These are phyloP conservation scores for Lepidopterella palustris DNA, from an alignment of 495 filamentous ascomycete genomes.

Conservation along the genomic window DNA sequence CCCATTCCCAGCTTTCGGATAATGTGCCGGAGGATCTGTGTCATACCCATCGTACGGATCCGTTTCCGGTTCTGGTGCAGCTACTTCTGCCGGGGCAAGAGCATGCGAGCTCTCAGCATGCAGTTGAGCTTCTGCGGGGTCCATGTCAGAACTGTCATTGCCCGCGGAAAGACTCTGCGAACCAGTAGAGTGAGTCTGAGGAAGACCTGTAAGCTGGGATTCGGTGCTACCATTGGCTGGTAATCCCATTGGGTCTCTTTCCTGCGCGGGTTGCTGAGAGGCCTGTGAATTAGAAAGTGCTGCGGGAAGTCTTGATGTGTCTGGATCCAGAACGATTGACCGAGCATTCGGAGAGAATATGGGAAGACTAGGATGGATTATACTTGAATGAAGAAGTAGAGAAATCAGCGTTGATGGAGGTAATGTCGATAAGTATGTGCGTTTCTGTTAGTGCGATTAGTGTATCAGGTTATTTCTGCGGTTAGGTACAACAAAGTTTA, in stretches of 20 bases:
- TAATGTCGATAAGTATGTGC: slow-evolving; percentile 43
- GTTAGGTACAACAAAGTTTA: slow-evolving; percentile 2
- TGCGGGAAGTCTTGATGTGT: neutral
- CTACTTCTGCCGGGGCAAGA: neutral
- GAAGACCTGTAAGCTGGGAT: neutral
- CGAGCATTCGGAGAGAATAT: slow-evolving; percentile 37
- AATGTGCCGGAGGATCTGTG: slow-evolving; percentile 35
- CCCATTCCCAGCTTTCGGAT: slow-evolving; percentile 38
- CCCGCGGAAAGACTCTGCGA: slow-evolving; percentile 1
- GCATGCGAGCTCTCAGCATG: slow-evolving; percentile 12
- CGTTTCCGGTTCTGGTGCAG: slow-evolving; percentile 1
- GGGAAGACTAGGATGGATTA: slow-evolving; percentile 38
- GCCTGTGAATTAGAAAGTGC: neutral
- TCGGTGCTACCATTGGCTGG: neutral
- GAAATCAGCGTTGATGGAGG: slow-evolving; percentile 40
- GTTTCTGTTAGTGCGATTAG: slow-evolving; percentile 35
- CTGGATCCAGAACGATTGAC: slow-evolving; percentile 14
- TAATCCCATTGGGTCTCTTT: neutral
- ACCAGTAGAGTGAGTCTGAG: slow-evolving; percentile 4
- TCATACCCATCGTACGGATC: slow-evolving; percentile 30
- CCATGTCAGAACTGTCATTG: slow-evolving; percentile 22
- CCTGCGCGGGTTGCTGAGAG: neutral
- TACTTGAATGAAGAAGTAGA: slow-evolving; percentile 42
- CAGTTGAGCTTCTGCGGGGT: slow-evolving; percentile 29
- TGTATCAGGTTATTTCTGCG: slow-evolving; percentile 1